Evolutionary conservation across 2,329 filamentous ascomycete species (phyloP).

Genomic region (Colletotrichum kahawae): DNA sequence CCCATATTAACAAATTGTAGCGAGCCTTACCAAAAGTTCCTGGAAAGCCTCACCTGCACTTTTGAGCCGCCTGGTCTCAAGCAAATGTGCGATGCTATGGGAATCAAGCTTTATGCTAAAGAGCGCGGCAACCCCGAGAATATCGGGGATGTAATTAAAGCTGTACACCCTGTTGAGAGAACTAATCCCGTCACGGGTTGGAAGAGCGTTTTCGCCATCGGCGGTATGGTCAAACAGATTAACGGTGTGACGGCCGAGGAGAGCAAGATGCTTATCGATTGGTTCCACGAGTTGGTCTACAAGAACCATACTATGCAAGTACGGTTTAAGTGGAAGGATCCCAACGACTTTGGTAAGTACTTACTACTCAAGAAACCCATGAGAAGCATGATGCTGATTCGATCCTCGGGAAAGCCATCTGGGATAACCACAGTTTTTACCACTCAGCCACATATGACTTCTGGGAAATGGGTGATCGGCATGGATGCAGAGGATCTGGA

Average conservation of each 20-base stretch:
- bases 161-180: constrained; percentile 58
- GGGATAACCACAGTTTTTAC: constrained; percentile 64
- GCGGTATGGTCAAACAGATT: constrained; percentile 56
- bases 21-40: constrained; percentile 48
- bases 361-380: constrained; percentile 26
- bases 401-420: too few relatives aligned
- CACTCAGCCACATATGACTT: constrained; percentile 68
- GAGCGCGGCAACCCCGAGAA: constrained; percentile 61
- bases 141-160: constrained; percentile 52
- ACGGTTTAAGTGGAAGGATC: constrained; percentile 53
- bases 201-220: constrained; percentile 57
- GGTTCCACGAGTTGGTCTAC: constrained; percentile 50
- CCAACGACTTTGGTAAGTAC: constrained; percentile 45
- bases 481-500: constrained; percentile 43
- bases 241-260: constrained; percentile 59
- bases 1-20: constrained; percentile 25
- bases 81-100: constrained; percentile 36
- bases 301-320: constrained; percentile 63
- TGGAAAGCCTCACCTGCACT: constrained; percentile 50
- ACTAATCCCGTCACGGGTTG: constrained; percentile 66
- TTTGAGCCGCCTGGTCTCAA: constrained; percentile 36
- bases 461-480: constrained; percentile 44
- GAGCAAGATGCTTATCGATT: constrained; percentile 52
- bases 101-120: constrained; percentile 36
- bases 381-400: too few relatives aligned